Conservation (phyloP, 1,284 basidiomycete species). For the Agroathelia rolfsii region DNA sequence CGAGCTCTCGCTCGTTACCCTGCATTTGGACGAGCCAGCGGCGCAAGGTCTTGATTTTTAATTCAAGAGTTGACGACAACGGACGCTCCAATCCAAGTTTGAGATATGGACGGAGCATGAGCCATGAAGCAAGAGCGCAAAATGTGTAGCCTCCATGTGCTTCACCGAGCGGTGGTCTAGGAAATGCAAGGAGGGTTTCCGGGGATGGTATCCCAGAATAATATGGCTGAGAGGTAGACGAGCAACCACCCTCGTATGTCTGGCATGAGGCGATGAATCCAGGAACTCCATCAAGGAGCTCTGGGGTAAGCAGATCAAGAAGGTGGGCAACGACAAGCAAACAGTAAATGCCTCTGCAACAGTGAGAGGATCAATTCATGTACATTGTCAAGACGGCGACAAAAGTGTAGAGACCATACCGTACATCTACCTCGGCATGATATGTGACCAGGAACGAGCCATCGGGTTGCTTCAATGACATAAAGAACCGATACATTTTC, state of each 20-base stretch:
- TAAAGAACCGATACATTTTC: constrained; percentile 82
- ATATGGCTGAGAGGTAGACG: constrained; percentile 72
- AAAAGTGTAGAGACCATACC: constrained; percentile 34
- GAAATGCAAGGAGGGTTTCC: constrained; percentile 25
- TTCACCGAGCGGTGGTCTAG: constrained; percentile 73
- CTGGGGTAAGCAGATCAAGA: constrained; percentile 80
- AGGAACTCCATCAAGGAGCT: constrained; percentile 62
- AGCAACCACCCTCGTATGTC: constrained; percentile 96
- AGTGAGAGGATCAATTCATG: constrained; percentile 16
- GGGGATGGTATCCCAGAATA: constrained; percentile 25
- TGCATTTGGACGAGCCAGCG: constrained; percentile 89
- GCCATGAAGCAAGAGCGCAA: constrained; percentile 82
- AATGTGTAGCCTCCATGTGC: constrained; percentile 98
- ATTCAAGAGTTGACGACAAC: too few species aligned
- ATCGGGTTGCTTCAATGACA: constrained; percentile 88
- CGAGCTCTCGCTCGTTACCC: constrained; percentile 73
- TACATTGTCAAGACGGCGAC: constrained; percentile 3
- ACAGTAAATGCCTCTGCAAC: constrained; percentile 63
- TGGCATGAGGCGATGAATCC: constrained; percentile 76
- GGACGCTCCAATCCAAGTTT: constrained; percentile 19
- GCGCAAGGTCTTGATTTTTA: constrained; percentile 49
- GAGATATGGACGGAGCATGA: constrained; percentile 59
- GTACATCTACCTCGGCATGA: constrained; percentile 88
- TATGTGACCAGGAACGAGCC: constrained; percentile 89
- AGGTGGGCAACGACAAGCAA: constrained; percentile 62